phyloP scores from a whole-genome alignment of 306 rosid genomes.

The Fragaria iinumae region DNA sequence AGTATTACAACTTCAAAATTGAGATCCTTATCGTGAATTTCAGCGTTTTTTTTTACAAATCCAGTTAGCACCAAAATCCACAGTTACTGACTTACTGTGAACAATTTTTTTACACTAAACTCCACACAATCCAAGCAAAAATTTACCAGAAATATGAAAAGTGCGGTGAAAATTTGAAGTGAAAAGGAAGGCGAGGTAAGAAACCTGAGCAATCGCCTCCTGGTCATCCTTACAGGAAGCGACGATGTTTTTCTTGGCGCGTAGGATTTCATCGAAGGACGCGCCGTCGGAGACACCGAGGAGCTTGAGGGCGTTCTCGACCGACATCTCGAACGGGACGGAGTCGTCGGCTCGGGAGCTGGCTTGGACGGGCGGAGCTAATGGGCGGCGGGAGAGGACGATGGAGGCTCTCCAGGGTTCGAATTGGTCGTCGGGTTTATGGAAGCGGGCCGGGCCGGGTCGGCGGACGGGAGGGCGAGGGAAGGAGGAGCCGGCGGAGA shows the following conservation, averaged over 20 bases:
- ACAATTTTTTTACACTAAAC: not conserved
- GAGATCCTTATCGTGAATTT: not conserved
- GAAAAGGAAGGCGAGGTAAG: not conserved
- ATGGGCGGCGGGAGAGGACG: slow-evolving; percentile 28
- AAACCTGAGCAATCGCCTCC: slow-evolving; percentile 69
- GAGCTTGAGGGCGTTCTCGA: slow-evolving; percentile 83
- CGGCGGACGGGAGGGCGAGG: slow-evolving; percentile 36
- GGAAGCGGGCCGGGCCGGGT: slow-evolving; percentile 27
- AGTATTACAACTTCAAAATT: not conserved
- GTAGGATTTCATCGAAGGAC: slow-evolving; percentile 87
- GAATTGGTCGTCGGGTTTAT: slow-evolving; percentile 15
- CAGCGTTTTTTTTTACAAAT: not conserved
- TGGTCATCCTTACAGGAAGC: slow-evolving; percentile 76
- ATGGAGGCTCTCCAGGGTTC: slow-evolving; percentile 40
- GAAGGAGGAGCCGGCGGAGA: slow-evolving; percentile 54
- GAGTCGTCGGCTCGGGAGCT: slow-evolving; percentile 82
- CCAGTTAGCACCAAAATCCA: not conserved
- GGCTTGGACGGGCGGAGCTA: slow-evolving; percentile 57
- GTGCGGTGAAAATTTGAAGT: not conserved
- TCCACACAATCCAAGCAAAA: not conserved
- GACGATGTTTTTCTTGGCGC: slow-evolving; percentile 75
- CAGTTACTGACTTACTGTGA: not conserved
- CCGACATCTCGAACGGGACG: slow-evolving; percentile 83
- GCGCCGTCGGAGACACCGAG: slow-evolving; percentile 94
- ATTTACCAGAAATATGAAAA: not conserved